A percentile compares a stretch with the other conserved stretches of the same genome.
phyloP scores from a whole-genome alignment of 805 yeast genomes.

The Candida xyloterini region DNA sequence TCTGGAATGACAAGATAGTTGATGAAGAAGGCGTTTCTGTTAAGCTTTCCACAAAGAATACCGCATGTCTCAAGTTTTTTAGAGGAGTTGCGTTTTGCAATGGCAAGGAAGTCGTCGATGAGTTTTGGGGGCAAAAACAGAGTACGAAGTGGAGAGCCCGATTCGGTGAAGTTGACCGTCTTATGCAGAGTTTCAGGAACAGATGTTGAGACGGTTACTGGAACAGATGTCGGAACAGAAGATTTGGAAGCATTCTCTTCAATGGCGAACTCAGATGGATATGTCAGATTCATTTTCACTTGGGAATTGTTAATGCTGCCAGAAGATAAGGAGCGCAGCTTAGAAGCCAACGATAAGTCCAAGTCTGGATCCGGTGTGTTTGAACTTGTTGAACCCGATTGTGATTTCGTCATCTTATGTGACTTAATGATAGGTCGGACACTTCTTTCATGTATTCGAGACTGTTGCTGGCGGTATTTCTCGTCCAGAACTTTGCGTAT shows the following conservation, averaged over 20 bases:
- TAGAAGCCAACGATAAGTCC: constrained; percentile 4
- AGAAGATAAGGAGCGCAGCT: constrained; percentile 9
- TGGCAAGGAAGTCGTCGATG: constrained; percentile 39
- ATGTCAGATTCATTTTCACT: constrained; percentile 1
- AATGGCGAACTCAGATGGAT: constrained; percentile 6
- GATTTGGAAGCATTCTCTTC: constrained; percentile 1
- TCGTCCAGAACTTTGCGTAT: constrained; percentile 27
- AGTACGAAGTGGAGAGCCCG: constrained; percentile 53
- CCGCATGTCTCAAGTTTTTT: constrained; percentile 63
- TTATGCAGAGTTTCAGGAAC: constrained; percentile 29
- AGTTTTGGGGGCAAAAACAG: constrained; percentile 48
- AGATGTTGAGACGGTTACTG: too few relatives aligned
- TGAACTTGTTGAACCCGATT: background rate
- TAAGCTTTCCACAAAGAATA: constrained; percentile 59
- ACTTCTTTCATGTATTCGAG: background rate
- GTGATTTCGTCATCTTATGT: background rate
- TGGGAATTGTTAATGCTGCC: constrained; percentile 6
- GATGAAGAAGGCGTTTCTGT: constrained; percentile 58
- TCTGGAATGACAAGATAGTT: constrained; percentile 61
- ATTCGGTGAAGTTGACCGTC: constrained; percentile 46
- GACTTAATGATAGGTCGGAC: background rate
- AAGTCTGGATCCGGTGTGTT: constrained; percentile 4
- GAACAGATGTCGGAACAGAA: too few relatives aligned
- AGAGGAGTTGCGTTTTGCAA: constrained; percentile 49
- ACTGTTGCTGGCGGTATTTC: constrained; percentile 15